phyloP scores from a whole-genome alignment of 768 basidiomycete genomes.

The Trametes gibbosa region DNA sequence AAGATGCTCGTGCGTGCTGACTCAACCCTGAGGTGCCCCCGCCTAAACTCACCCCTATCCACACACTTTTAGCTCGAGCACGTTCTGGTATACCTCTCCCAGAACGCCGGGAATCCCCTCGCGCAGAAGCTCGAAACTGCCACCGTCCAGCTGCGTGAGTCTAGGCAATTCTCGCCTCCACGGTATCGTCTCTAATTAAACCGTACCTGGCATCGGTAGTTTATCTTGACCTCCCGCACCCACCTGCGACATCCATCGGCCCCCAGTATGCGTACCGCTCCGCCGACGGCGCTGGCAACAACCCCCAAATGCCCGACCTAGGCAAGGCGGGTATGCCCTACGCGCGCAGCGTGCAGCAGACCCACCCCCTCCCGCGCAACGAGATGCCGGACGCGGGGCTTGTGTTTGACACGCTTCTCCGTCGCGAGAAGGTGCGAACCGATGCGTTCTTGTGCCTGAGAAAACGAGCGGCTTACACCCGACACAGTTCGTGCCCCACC shows the following conservation, averaged over 20 bases:
- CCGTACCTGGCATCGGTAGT: constrained; percentile 39
- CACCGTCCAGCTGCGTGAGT: constrained; percentile 56
- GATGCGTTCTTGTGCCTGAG: neutral
- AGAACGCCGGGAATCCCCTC: constrained; percentile 46
- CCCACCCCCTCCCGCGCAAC: constrained; percentile 58
- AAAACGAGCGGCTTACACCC: neutral
- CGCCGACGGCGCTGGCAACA: constrained; percentile 80
- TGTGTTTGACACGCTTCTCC: constrained; percentile 77
- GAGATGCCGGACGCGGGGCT: constrained; percentile 78
- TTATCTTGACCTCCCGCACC: constrained; percentile 81
- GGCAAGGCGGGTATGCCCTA: constrained; percentile 81
- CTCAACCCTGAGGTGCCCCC: neutral
- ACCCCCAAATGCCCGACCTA: constrained; percentile 62
- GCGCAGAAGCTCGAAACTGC: constrained; percentile 39
- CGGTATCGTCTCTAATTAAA: neutral
- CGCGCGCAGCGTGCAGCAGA: constrained; percentile 78
- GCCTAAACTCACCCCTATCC: neutral
- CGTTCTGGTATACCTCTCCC: constrained; percentile 58
- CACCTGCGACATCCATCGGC: constrained; percentile 67
- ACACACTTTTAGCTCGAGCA: constrained; percentile 59
- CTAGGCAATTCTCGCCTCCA: neutral
- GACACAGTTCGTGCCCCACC: constrained; percentile 69
- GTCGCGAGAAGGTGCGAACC: constrained; percentile 56
- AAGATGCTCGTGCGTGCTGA: constrained; percentile 68
- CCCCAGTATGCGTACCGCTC: constrained; percentile 61